Evolutionary conservation across 2,329 filamentous ascomycete genomes (phyloP).

Genomic region (Hymenotorrendiella dingleyae): DNA sequence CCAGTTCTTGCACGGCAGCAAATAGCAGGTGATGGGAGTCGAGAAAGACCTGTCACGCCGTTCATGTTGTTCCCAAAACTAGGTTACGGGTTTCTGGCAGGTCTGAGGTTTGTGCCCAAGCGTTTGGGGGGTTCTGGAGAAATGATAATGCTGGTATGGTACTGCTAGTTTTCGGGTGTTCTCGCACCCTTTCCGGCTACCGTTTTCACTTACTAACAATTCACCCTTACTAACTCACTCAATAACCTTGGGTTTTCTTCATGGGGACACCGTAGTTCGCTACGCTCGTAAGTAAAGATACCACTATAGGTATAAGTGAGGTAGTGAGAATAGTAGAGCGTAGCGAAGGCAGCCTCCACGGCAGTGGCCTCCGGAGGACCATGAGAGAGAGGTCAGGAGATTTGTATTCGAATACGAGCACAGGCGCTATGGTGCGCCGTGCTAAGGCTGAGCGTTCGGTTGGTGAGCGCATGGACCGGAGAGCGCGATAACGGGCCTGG

Average conservation of each 20-base stretch:
- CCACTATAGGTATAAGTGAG: background rate
- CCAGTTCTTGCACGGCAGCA: background rate
- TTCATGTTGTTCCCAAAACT: conserved; percentile 7
- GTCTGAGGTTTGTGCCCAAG: conserved; percentile 9
- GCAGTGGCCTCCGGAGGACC: too few species aligned
- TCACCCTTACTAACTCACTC: background rate
- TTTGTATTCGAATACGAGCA: too few species aligned
- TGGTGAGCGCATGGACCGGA: too few species aligned
- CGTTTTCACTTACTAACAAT: background rate
- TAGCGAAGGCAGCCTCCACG: too few species aligned
- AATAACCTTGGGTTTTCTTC: background rate
- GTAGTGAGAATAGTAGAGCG: too few species aligned
- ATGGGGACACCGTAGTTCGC: background rate
- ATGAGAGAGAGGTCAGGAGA: too few species aligned
- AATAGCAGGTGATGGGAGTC: background rate
- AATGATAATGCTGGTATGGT: background rate
- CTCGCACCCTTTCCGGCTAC: too few species aligned
- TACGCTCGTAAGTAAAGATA: background rate
- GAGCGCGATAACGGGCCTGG: too few species aligned
- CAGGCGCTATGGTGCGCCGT: too few species aligned
- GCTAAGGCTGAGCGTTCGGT: too few species aligned
- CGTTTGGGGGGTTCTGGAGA: conserved; percentile 1
- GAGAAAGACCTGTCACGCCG: background rate
- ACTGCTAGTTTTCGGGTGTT: too few species aligned
- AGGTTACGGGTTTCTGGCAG: conserved; percentile 14